Conservation (phyloP, 1,284 basidiomycete species). For the Schizopora paradoxa region DNA sequence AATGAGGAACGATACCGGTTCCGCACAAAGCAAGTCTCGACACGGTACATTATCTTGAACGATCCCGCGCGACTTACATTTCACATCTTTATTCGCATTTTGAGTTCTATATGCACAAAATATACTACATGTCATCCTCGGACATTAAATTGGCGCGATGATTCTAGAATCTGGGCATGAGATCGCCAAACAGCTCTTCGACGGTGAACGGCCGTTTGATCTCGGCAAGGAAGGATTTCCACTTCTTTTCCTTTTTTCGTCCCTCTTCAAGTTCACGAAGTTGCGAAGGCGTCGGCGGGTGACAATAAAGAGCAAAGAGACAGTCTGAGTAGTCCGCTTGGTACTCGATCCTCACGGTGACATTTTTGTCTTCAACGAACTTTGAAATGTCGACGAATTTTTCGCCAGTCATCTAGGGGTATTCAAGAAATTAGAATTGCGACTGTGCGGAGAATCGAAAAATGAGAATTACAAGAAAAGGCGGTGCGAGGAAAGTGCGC, state of each 20-base stretch:
- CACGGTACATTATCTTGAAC: slow-evolving; percentile 24
- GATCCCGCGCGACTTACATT: no score
- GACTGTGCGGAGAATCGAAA: background rate
- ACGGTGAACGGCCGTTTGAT: slow-evolving; percentile 9
- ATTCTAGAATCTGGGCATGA: no score
- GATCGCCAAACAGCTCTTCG: slow-evolving; percentile 11
- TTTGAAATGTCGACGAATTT: slow-evolving; percentile 13
- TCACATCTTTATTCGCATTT: no score
- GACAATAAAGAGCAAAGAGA: slow-evolving; percentile 13
- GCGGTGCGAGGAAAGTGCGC: slow-evolving; percentile 11
- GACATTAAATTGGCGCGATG: no score
- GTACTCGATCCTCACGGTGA: slow-evolving; percentile 9
- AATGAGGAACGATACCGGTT: slow-evolving; percentile 39
- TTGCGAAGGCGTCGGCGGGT: slow-evolving; percentile 16
- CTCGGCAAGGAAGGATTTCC: background rate
- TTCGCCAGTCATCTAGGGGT: slow-evolving; percentile 8
- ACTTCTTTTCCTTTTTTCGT: slow-evolving; percentile 4
- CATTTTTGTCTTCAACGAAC: slow-evolving; percentile 6
- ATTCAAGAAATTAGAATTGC: background rate
- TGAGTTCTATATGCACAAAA: no score
- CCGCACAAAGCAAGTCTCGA: slow-evolving; percentile 23
- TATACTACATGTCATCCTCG: no score
- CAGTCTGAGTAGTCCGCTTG: slow-evolving; percentile 10
- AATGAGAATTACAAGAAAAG: background rate
- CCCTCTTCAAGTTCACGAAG: slow-evolving; percentile 5